Evolutionary conservation across 1,139 yeast genomes (phyloP).

Genomic region (Geotrichum aggregatum): DNA sequence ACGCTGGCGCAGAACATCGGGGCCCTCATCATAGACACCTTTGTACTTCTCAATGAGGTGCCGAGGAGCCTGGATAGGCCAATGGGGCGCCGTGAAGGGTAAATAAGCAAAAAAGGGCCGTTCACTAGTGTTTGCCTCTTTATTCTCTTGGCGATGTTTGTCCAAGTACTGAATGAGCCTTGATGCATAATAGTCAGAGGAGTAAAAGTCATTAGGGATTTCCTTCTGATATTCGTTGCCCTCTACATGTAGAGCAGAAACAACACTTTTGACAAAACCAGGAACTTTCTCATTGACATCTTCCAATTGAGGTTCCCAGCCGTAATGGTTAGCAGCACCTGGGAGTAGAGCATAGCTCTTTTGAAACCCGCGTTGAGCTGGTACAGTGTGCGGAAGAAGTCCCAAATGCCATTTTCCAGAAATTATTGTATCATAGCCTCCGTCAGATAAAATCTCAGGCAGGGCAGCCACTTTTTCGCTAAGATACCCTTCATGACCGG

Average conservation of each 20-base stretch:
- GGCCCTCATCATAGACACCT: constrained; percentile 51
- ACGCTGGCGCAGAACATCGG: constrained; percentile 42
- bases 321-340: constrained; percentile 57
- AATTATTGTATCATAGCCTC: constrained; percentile 49
- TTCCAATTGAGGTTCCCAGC: constrained; percentile 44
- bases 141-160: constrained; percentile 19
- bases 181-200: constrained; percentile 46
- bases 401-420: constrained; percentile 63
- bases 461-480: constrained; percentile 52
- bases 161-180: constrained; percentile 43
- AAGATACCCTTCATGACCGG: constrained; percentile 56
- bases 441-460: constrained; percentile 50
- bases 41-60: constrained; percentile 47
- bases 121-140: constrained; percentile 29
- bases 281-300: constrained; percentile 25
- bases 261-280: constrained; percentile 23
- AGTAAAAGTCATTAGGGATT: constrained; percentile 44
- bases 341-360: constrained; percentile 50
- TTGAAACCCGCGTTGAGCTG: constrained; percentile 51
- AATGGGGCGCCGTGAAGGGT: constrained; percentile 59
- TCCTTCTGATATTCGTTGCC: constrained; percentile 35
- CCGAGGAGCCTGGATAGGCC: constrained; percentile 58
- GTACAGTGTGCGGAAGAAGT: constrained; percentile 48
- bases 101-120: constrained; percentile 50
- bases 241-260: constrained; percentile 38